A percentile compares a stretch with the other conserved stretches of the same genome.
Evolutionary conservation across 192 early-diverging fungal species (phyloP).

Genomic region (Mortierella hygrophila): DNA sequence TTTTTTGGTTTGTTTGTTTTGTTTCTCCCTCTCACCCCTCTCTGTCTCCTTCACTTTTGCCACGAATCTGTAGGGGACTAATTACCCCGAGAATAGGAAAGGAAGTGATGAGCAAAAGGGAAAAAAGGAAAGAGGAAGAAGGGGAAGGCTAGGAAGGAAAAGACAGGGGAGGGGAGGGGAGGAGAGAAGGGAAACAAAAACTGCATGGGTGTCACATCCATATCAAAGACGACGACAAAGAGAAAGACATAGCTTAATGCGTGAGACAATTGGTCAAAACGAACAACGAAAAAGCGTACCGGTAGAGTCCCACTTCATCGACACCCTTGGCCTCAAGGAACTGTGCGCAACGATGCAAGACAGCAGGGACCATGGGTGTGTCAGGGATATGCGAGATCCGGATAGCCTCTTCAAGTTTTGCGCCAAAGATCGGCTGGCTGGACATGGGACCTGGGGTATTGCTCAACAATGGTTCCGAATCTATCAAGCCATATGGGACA

Average conservation of each 20-base stretch:
- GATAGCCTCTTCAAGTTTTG: slow-evolving; percentile 37
- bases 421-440: slow-evolving; percentile 32
- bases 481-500: slow-evolving; percentile 10
- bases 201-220: not conserved
- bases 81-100: not conserved
- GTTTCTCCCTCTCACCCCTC: too few species aligned
- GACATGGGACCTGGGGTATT: not conserved
- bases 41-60: not conserved
- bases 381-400: slow-evolving; percentile 34
- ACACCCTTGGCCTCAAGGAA: slow-evolving; percentile 47
- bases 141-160: not conserved
- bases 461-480: slow-evolving; percentile 39
- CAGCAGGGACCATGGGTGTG: slow-evolving; percentile 48
- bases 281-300: slow-evolving; percentile 20
- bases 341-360: slow-evolving; percentile 47
- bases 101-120: not conserved
- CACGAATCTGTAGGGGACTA: slow-evolving; percentile 7
- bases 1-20: not conserved
- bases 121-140: not conserved
- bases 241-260: not conserved
- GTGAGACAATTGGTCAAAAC: not conserved
- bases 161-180: not conserved
- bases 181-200: not conserved
- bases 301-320: slow-evolving; percentile 52
- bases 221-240: not conserved